Base-by-base conservation (phyloP, 257 asterid genomes). In the Orobanche coerulescens region DNA sequence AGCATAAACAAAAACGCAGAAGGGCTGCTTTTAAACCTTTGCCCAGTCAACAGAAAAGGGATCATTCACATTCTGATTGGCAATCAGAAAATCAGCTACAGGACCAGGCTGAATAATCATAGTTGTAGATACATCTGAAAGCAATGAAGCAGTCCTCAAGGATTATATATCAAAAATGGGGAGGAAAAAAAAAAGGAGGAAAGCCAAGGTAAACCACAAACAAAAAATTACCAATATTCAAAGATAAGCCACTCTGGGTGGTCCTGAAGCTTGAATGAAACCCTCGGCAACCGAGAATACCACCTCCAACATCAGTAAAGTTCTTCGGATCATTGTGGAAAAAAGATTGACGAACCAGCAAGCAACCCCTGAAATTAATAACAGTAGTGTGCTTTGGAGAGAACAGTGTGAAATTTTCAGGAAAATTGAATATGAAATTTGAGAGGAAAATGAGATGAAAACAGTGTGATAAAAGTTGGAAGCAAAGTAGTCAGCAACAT, bases 221-320 rank as follows among this genome's bases (percentile, higher is more conserved):
- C 14, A 18, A 43, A 43, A 12, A 4, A 42, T 31, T 63, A 90
- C 97, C 97, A 33, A 91, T 87, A 76, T 91, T 87, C 57, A 91
- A 63, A 20, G 97, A 85, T 62, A 91, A 62, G 67, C 97, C 96
- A 18, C 89, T 80, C 68, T 85, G 97, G 4, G 91, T 70, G 42
- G 97, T 75, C 58, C 96, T 70, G 67, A 91, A 91, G 73, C 97
- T 91, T 0, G 93, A 81, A 65, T 90, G 95, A 60, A 90, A 87
- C 16, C 97, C 97, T 19, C 93, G 79, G 56, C 95, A 85, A n/a
- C 94, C 96, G 49, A 79, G 86, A 71, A 87, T 87, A 12, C 97
- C 97, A 3, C 94, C 96, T 16, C 96, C 96, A 61, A 91, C 91
- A 33, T 91, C 94, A 69, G 78, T 66, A 71, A 85, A 91, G 54